Base-by-base conservation (phyloP, 768 basidiomycete species). In the Crassisporium funariophilum region DNA sequence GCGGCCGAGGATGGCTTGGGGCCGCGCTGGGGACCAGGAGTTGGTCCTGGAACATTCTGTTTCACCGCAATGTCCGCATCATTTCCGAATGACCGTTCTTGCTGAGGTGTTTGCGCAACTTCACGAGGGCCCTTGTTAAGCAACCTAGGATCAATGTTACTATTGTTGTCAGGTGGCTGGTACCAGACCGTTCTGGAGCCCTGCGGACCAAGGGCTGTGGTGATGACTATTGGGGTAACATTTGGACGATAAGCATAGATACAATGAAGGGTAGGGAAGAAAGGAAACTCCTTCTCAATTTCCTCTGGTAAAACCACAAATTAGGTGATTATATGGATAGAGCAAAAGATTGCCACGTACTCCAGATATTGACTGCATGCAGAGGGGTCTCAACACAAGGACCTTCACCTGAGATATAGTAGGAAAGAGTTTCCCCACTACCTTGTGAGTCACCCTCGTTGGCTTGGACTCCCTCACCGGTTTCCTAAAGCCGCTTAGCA, bases 211-310 rank as follows among this genome's bases (percentile, higher is more conserved):
- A 44, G 42, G 15, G 42, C 35, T 2, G 42, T 44, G 42, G 42
- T 34, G 25, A 44, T 34, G 25, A 44, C 19, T 2, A 44, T 44
- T 16, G 42, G 42, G 21, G 29, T 34, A 12, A 44, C 25, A 31
- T 44, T 44, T 27, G 42, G 42, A 44, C 20, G 42, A 22, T 9
- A 31, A 19, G 25, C 25, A 16, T 4, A 34, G 29, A 31, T 31
- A 31, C 1, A n/a, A 33, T 44, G 42, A 33, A 44, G 42, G 42
- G 16, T 27, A 19, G 42, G 42, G 42, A 44, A 44, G 42, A 33
- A 44, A 3, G 27, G 23, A 16, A 27, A 44, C 11, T 34, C 25
- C 7, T 4, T 17, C 15, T 31, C 42, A 31, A 44, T 44, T 44
- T 44, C 24, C 23, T 33, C 42, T 44, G 15, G 12, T 3, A 31